Conservation (phyloP, 768 basidiomycete species). For the Botryobasidium botryosum region DNA sequence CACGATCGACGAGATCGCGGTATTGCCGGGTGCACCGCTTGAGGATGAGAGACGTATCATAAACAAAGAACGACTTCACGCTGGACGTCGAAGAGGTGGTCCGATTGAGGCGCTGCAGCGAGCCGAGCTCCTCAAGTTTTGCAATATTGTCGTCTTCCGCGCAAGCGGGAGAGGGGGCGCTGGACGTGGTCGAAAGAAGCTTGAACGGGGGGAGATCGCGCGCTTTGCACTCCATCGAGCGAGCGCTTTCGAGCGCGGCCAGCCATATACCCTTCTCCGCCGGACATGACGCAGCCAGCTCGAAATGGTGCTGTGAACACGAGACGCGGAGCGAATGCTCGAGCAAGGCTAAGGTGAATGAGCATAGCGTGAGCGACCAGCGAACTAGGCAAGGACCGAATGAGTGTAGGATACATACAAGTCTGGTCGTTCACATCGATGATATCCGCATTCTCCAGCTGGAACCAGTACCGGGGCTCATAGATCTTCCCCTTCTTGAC, state of each 20-base stretch:
- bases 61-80: not conserved
- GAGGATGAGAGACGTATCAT: not conserved
- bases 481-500: conserved; percentile 59
- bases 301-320: conserved; percentile 55
- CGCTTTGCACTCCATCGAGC: not conserved
- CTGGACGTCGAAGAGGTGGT: not conserved
- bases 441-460: conserved; percentile 53
- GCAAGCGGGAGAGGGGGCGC: too few species aligned
- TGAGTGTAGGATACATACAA: conserved; percentile 34
- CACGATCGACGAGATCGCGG: conserved; percentile 57
- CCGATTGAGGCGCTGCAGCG: not conserved
- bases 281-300: conserved; percentile 70
- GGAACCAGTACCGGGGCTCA: conserved; percentile 81
- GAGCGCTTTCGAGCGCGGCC: conserved; percentile 31
- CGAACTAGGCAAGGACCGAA: conserved; percentile 4
- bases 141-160: too few species aligned
- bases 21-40: too few species aligned
- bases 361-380: conserved; percentile 4
- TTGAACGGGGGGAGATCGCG: conserved; percentile 14
- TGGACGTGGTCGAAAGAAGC: conserved; percentile 23
- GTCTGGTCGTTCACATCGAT: conserved; percentile 51
- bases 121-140: not conserved
- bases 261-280: conserved; percentile 85
- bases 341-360: conserved; percentile 38
- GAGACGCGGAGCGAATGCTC: conserved; percentile 68